These are phyloP conservation scores for Fistulifera pelliculosa DNA, from an alignment of 108 stramenopile genomes.

Conservation along the genomic window DNA sequence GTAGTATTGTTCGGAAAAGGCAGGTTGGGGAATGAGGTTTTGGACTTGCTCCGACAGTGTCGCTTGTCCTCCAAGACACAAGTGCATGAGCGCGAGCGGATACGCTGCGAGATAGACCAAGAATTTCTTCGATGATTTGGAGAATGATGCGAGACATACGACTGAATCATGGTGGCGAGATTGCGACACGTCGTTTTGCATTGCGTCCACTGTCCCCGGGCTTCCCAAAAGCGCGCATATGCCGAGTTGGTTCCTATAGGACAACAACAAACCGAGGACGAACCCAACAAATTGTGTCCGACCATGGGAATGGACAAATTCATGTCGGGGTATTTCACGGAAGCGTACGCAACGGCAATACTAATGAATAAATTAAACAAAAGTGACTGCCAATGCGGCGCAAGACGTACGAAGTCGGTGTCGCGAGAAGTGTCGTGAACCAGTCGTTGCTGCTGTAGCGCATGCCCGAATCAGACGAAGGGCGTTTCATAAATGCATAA, in stretches of 20 bases:
- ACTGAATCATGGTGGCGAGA: constrained; percentile 30
- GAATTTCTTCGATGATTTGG: constrained; percentile 19
- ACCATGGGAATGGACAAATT: constrained; percentile 34
- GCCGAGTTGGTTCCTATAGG: constrained; percentile 87
- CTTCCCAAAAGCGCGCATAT: constrained; percentile 79
- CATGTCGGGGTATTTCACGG: neutral
- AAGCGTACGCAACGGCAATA: constrained; percentile 8
- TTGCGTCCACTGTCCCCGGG: constrained; percentile 43
- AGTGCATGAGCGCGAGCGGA: constrained; percentile 25
- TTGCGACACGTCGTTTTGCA: constrained; percentile 28
- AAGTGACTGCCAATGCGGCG: constrained; percentile 38
- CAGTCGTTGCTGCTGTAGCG: constrained; percentile 48
- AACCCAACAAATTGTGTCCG: constrained; percentile 48
- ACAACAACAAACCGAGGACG: constrained; percentile 80
- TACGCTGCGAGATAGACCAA: constrained; percentile 29
- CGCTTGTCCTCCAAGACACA: constrained; percentile 18
- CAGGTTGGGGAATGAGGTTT: constrained; percentile 23
- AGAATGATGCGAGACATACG: constrained; percentile 16
- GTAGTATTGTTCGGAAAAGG: constrained; percentile 3
- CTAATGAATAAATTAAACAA: constrained; percentile 20
- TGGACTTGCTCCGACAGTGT: constrained; percentile 14
- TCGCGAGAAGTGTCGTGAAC: constrained; percentile 34
- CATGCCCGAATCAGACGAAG: constrained; percentile 18
- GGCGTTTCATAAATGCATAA: constrained; percentile 7
- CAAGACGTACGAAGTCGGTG: constrained; percentile 29